phyloP scores from a whole-genome alignment of 2,329 filamentous ascomycete genomes.

The Fusarium sp. region DNA sequence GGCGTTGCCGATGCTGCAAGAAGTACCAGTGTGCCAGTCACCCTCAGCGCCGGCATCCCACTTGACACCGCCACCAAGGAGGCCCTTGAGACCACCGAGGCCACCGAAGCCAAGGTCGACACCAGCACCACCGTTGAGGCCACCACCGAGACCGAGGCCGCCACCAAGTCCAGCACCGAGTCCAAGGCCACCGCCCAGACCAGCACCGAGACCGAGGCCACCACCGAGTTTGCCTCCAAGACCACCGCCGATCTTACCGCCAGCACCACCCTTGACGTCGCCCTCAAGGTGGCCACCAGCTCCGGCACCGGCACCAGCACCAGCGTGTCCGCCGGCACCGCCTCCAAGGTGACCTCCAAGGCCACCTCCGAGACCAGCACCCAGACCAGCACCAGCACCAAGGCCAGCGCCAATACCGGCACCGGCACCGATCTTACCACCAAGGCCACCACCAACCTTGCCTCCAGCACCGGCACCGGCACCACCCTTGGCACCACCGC shows the following conservation, averaged over 20 bases:
- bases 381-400: neutral
- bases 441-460: neutral
- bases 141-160: neutral
- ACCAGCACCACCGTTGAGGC: neutral
- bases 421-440: neutral
- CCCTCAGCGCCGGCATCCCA: slow-evolving; percentile 13
- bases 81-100: slow-evolving; percentile 6
- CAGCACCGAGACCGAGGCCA: neutral
- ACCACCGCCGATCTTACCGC: slow-evolving; percentile 2
- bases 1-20: slow-evolving; percentile 31
- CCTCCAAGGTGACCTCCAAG: slow-evolving; percentile 6
- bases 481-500: neutral
- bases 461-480: neutral
- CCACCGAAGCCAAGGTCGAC: slow-evolving; percentile 3
- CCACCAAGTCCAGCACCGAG: neutral
- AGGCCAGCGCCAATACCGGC: neutral
- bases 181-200: neutral
- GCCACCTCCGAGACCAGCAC: neutral
- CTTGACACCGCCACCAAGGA: slow-evolving; percentile 13
- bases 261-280: neutral
- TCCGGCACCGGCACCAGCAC: neutral
- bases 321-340: neutral
- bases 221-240: neutral
- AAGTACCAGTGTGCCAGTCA: slow-evolving; percentile 17
- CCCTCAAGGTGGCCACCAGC: neutral